Base-by-base conservation (phyloP, 257 asterid species). In the Przewalskia tangutica region DNA sequence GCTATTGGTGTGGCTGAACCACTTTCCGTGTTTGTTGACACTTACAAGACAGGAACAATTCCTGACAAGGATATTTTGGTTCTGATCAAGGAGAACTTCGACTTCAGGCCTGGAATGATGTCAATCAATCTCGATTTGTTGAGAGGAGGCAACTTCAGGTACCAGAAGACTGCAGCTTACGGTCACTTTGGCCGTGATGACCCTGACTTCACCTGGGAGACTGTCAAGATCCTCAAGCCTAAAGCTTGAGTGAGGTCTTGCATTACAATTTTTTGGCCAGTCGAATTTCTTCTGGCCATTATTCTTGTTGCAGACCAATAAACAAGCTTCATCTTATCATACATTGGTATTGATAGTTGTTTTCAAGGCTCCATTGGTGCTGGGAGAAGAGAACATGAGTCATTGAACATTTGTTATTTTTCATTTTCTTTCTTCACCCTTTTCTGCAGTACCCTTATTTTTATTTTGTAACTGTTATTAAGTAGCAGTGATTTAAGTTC, bases 331-430 rank as follows among this genome's bases (percentile, higher is more conserved):
- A 71, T 51, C 44, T 7, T 48, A 7, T 79, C 63, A 48, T 42
- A 60, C 82, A 54, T 68, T 46, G 5, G 27, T n/a, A 17, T 60
- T 23, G 51, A 67, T 40, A 64, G 82, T 77, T 81, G 48, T 82
- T 51, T 81, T 42, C 84, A 40, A 73, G 64, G 62, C 50, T 71
- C 82, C 81, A 18, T 8, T 64, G 20, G 12, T 20, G 76, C 59
- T 11, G 36, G 81, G 62, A 71, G 76, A 53, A 59, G 51, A 71
- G 32, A 27, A 27, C 32, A 27, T 27, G 78, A 16, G 81, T 78
- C 70, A 36, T 63, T 18, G 32, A 63, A 18, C 40, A 27, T 85
- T 82, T 86, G 81, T 81, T 65, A 38, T 38, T 38, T 38, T 38
- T 38, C 42, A 38, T 38, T 38, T 38, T 38, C 42, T 38, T 38